These are phyloP conservation scores for Talaromyces sp. DNA, from an alignment of 2,329 filamentous ascomycete species.

Conservation along the genomic window DNA sequence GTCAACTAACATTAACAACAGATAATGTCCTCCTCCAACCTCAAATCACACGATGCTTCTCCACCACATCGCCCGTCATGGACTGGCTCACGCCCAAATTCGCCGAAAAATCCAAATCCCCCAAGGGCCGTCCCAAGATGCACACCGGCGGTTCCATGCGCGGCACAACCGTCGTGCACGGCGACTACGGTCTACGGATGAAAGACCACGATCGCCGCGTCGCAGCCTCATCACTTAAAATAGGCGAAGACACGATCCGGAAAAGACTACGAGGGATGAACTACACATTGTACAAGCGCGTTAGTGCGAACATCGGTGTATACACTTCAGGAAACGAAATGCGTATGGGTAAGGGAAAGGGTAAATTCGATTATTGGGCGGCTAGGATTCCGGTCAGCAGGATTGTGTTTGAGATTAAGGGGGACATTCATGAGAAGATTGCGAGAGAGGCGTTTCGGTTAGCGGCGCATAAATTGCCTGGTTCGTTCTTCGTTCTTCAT, in stretches of 20 bases:
- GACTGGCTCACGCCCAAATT: slow-evolving; percentile 81
- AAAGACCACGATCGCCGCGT: slow-evolving; percentile 89
- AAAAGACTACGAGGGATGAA: slow-evolving; percentile 82
- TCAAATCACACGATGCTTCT: slow-evolving; percentile 62
- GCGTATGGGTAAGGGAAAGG: slow-evolving; percentile 99
- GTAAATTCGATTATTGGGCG: slow-evolving; percentile 95
- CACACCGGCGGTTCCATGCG: slow-evolving; percentile 85
- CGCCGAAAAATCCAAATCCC: slow-evolving; percentile 80
- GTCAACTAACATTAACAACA: slow-evolving; percentile 23
- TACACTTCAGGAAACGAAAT: slow-evolving; percentile 94
- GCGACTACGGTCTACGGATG: slow-evolving; percentile 92
- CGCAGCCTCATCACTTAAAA: slow-evolving; percentile 78
- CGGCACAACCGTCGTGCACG: slow-evolving; percentile 94
- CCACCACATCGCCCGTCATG: slow-evolving; percentile 59
- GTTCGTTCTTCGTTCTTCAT: slow-evolving; percentile 48
- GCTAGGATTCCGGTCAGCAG: slow-evolving; percentile 84
- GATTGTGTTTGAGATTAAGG: slow-evolving; percentile 88
- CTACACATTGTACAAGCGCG: slow-evolving; percentile 86
- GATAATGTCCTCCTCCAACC: slow-evolving; percentile 25
- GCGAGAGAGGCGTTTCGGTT: slow-evolving; percentile 89
- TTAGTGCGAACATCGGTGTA: slow-evolving; percentile 89
- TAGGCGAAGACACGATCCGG: slow-evolving; percentile 92
- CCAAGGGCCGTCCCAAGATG: slow-evolving; percentile 82
- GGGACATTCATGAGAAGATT: slow-evolving; percentile 89
- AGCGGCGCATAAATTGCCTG: slow-evolving; percentile 91